Percentiles rank a stretch among this genome's conserved stretches.
Evolutionary conservation across 2,329 filamentous ascomycete genomes (phyloP).

Genomic region (Colletotrichum orbiculare): DNA sequence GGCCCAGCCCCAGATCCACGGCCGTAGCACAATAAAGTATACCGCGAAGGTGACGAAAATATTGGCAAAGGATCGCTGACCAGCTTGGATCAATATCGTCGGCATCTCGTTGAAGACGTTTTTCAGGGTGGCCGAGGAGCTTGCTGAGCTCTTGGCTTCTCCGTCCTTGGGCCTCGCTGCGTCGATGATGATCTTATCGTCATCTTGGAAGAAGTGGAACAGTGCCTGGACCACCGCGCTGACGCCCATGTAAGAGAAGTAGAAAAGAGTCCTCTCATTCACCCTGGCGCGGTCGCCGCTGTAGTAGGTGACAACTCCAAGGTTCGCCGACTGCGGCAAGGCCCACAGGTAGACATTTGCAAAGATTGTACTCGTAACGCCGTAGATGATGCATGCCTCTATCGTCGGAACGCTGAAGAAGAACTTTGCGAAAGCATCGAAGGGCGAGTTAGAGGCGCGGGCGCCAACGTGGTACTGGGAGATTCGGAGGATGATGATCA

Average conservation of each 20-base stretch:
- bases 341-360: slow-evolving; percentile 85
- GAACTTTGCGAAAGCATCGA: slow-evolving; percentile 71
- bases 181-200: slow-evolving; percentile 72
- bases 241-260: slow-evolving; percentile 76
- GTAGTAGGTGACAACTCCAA: slow-evolving; percentile 79
- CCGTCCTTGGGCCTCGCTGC: slow-evolving; percentile 44
- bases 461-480: slow-evolving; percentile 81
- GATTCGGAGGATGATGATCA: slow-evolving; percentile 87
- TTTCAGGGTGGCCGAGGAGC: slow-evolving; percentile 43
- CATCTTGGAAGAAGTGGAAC: slow-evolving; percentile 77
- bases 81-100: slow-evolving; percentile 48
- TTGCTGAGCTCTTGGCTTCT: slow-evolving; percentile 26
- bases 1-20: slow-evolving; percentile 74
- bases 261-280: slow-evolving; percentile 88
- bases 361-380: slow-evolving; percentile 82
- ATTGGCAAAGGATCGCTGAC: slow-evolving; percentile 54
- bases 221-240: slow-evolving; percentile 77
- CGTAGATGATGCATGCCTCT: slow-evolving; percentile 81
- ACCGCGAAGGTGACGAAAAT: slow-evolving; percentile 61
- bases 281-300: slow-evolving; percentile 78
- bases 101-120: slow-evolving; percentile 53
- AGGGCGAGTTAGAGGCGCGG: slow-evolving; percentile 76
- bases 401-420: slow-evolving; percentile 69
- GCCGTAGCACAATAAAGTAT: slow-evolving; percentile 73
- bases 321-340: slow-evolving; percentile 65